A percentile compares a stretch with the other conserved stretches of the same genome.
These are phyloP conservation scores for Cladophialophora bantiana DNA, from an alignment of 2,329 filamentous ascomycete species.

Conservation along the genomic window DNA sequence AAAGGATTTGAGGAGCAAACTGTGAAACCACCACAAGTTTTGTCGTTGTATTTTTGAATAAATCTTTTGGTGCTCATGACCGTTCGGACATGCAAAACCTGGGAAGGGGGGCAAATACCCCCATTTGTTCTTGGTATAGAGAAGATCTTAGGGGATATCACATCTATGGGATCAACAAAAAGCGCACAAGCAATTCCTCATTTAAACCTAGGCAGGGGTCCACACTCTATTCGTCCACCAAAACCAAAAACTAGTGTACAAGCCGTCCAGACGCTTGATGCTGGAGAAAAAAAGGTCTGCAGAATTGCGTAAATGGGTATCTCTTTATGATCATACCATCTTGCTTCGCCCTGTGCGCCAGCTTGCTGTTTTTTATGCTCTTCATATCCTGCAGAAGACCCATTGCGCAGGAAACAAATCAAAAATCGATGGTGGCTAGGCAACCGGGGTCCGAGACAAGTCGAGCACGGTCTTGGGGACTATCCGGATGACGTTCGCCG, in stretches of 20 bases:
- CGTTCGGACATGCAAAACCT: background rate
- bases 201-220: background rate
- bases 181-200: background rate
- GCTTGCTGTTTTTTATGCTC: background rate
- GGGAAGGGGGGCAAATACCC: background rate
- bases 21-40: conserved; percentile 25
- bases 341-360: background rate
- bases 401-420: background rate
- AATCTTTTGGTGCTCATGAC: background rate
- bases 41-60: background rate
- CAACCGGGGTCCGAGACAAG: background rate
- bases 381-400: background rate
- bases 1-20: conserved; percentile 36
- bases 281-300: background rate
- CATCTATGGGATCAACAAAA: background rate
- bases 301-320: conserved; percentile 2
- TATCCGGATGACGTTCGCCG: background rate
- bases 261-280: background rate
- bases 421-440: background rate
- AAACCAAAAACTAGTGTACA: background rate
- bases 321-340: background rate
- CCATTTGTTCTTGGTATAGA: background rate
- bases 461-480: background rate
- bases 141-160: background rate
- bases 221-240: background rate